These are phyloP conservation scores for Gaeumannomyces tritici DNA, from an alignment of 2,329 filamentous ascomycete species.

Conservation along the genomic window DNA sequence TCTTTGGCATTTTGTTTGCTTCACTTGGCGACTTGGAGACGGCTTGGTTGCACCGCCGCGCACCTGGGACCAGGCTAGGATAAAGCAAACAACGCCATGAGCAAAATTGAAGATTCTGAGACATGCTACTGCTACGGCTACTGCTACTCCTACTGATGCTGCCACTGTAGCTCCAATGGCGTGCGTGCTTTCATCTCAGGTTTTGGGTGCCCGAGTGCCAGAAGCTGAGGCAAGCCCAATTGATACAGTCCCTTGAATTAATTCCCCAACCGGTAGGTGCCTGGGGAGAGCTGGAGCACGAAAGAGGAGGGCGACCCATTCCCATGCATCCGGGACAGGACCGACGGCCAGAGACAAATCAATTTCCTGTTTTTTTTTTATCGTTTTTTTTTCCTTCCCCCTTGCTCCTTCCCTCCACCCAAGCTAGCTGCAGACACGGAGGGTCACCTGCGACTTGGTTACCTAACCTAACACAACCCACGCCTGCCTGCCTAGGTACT, in stretches of 20 bases:
- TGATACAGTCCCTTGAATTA: background rate
- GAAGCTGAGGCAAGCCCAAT: background rate
- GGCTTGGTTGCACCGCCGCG: too few species aligned
- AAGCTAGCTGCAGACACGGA: background rate
- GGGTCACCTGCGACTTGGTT: background rate
- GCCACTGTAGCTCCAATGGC: too few species aligned
- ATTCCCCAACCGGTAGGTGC: background rate
- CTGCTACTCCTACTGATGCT: too few species aligned
- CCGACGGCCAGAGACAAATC: background rate
- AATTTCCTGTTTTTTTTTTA: background rate
- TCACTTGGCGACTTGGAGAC: too few species aligned
- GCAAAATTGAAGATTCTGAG: background rate
- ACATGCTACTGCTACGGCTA: background rate
- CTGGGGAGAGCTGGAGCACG: background rate
- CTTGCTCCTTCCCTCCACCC: background rate
- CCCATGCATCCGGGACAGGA: background rate
- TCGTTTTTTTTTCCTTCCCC: background rate
- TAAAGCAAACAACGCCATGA: too few species aligned
- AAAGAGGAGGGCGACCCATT: background rate
- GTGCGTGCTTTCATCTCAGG: too few species aligned
- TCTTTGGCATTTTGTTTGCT: too few species aligned
- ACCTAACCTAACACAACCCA: background rate
- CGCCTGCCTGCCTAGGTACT: too few species aligned
- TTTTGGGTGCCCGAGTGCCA: background rate
- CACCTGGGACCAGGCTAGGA: too few species aligned